Conservation (phyloP, 2,329 filamentous ascomycete species). For the Alternaria arbusti region DNA sequence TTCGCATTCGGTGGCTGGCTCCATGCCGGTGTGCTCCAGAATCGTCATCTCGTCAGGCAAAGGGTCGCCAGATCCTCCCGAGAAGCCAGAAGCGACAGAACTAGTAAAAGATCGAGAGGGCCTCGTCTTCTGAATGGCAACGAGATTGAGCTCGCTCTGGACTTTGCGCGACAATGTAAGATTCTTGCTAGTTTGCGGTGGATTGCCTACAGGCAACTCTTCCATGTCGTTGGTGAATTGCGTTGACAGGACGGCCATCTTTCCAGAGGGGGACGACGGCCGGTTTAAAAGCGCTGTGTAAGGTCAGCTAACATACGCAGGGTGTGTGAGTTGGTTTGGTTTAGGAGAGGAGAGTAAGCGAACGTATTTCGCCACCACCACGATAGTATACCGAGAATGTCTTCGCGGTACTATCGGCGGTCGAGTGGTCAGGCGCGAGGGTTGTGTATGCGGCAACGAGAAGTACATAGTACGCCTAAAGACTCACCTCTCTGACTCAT, state of each 20-base stretch:
- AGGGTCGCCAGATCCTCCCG: conserved; percentile 37
- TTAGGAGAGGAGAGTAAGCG: neutral
- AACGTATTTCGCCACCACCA: neutral
- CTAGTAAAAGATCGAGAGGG: conserved; percentile 7
- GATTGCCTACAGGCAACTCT: conserved; percentile 43
- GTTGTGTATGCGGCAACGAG: neutral
- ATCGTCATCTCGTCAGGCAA: conserved; percentile 37
- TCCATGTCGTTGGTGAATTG: conserved; percentile 39
- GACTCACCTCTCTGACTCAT: conserved; percentile 34
- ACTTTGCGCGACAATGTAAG: conserved; percentile 35
- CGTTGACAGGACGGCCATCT: conserved; percentile 49
- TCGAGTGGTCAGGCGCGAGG: neutral
- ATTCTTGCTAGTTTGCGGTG: conserved; percentile 22
- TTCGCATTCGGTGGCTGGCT: conserved; percentile 34
- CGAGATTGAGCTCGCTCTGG: conserved; percentile 38
- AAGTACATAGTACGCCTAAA: too few species aligned
- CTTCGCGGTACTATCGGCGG: neutral
- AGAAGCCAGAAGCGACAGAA: conserved; percentile 42
- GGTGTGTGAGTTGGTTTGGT: neutral
- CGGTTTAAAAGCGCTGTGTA: conserved; percentile 29
- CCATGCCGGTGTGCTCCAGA: neutral
- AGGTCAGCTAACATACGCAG: too few species aligned
- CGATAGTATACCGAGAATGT: neutral
- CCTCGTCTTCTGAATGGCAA: conserved; percentile 9
- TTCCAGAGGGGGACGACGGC: conserved; percentile 46